phyloP scores from a whole-genome alignment of 116 monocot genomes.

The Iris pallida region DNA sequence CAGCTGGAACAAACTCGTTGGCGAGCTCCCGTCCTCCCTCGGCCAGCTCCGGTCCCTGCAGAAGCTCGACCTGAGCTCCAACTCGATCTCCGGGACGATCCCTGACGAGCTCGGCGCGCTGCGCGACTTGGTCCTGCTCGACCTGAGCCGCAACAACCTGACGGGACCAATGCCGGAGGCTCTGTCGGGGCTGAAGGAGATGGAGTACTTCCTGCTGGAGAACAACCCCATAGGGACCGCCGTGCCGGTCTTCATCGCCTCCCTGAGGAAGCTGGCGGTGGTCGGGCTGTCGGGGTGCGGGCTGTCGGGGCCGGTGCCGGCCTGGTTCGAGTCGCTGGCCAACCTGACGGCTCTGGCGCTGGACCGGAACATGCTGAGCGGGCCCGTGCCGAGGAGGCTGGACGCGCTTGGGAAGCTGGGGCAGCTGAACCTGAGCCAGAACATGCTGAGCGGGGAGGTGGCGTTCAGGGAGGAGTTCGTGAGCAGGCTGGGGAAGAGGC shows the following conservation, averaged over 20 bases:
- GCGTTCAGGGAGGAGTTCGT: conserved; percentile 47
- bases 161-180: conserved; percentile 45
- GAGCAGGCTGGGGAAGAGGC: conserved; percentile 47
- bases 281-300: conserved; percentile 46
- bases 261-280: conserved; percentile 29
- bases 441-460: conserved; percentile 35
- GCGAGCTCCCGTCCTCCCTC: conserved; percentile 34
- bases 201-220: conserved; percentile 56
- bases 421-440: conserved; percentile 47
- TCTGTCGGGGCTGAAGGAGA: conserved; percentile 21
- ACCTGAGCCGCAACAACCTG: conserved; percentile 45
- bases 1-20: conserved; percentile 40
- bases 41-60: conserved; percentile 30
- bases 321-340: conserved; percentile 11
- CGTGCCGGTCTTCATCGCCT: conserved; percentile 35
- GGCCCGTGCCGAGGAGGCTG: conserved; percentile 30
- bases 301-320: conserved; percentile 40
- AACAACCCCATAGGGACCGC: conserved; percentile 37
- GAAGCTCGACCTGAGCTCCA: conserved; percentile 55
- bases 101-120: conserved; percentile 34
- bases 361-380: conserved; percentile 41
- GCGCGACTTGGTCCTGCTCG: conserved; percentile 35
- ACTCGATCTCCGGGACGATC: conserved; percentile 35
- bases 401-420: conserved; percentile 28
- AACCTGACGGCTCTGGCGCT: conserved; percentile 31